phyloP scores from a whole-genome alignment of 768 basidiomycete genomes.

The Mycena capillaripes region DNA sequence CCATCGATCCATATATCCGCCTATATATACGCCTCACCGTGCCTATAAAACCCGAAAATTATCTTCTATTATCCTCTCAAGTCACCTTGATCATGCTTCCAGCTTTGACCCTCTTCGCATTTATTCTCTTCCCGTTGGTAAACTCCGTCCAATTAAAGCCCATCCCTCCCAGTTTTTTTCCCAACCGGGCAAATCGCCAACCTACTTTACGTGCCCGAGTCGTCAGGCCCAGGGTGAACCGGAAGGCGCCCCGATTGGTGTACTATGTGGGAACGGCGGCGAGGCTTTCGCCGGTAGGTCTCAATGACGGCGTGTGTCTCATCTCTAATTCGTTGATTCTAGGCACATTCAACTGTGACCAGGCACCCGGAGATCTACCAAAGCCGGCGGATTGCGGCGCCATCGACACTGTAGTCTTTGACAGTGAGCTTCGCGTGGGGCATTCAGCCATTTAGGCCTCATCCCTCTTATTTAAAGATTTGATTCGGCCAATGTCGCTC shows the following conservation, averaged over 20 bases:
- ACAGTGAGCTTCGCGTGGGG: slow-evolving; percentile 7
- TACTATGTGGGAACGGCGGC: not conserved
- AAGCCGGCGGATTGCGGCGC: not conserved
- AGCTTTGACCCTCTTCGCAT: not conserved
- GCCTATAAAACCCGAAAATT: not conserved
- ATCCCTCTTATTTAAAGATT: not conserved
- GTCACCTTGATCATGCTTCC: not conserved
- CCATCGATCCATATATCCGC: no score
- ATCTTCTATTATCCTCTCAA: not conserved
- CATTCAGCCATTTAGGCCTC: not conserved
- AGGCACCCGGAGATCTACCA: slow-evolving; percentile 3
- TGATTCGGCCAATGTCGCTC: slow-evolving; percentile 1
- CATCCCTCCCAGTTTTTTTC: not conserved
- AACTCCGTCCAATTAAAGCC: not conserved
- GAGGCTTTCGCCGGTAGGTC: not conserved
- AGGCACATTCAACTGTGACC: slow-evolving; percentile 19
- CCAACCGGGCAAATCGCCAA: not conserved
- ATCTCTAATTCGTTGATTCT: not conserved
- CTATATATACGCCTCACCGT: no score
- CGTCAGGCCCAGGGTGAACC: not conserved
- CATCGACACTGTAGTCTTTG: not conserved
- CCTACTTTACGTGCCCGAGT: slow-evolving; percentile 14
- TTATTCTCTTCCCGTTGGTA: not conserved
- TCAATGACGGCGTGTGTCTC: not conserved
- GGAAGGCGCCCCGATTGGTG: not conserved